Base-by-base conservation (phyloP, 2,329 filamentous ascomycete genomes). In the Ophiosphaerella herpotricha region DNA sequence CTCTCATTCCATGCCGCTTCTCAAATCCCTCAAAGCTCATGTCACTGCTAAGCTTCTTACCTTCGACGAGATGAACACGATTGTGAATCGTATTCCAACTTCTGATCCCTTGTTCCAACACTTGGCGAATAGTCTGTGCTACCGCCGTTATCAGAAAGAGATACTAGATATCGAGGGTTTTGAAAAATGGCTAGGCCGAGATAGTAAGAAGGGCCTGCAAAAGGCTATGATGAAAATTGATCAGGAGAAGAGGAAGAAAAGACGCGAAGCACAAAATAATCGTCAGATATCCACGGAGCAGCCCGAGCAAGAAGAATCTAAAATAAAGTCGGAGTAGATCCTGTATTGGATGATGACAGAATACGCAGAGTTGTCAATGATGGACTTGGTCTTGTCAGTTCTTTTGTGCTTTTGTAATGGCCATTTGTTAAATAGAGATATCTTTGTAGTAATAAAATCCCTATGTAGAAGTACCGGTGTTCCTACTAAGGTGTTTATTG, bases 101-200 rank as follows among this genome's bases (percentile, higher is more conserved):
- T 23, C 40, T 16, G 46, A 52, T n/a, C 45, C 45, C 16, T 18
- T 52, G n/a, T 39, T 52, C 2, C 37, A 48, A 37, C 33, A 52
- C 39, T 32, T 35, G 7, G 45, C 45, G 2, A 39, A 52, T 13
- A 26, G 34, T 2, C 32, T 48, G 29, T 52, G 50, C 29, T 37
- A 45, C 31, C 26, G 40, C 31, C 41, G 50, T 21, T 41, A 48
- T 21, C 45, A 42, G 26, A 48, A 52, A 37, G 21, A 49, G 29
- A 46, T 49, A n/a, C n/a, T 6, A 1, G 34, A 53, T 32, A 31
- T 46, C 14, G 11, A 23, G 13, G 18, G 26, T 3, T 46, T 46
- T 39, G 39, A 46, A 24, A 29, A 39, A 16, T 51, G 38, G 43
- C 14, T 51, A 1, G 24, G 26, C 4, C 13, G n/a, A 2, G 8